phyloP scores from a whole-genome alignment of 2,329 filamentous ascomycete genomes.

The Dactylellina cionopaga region DNA sequence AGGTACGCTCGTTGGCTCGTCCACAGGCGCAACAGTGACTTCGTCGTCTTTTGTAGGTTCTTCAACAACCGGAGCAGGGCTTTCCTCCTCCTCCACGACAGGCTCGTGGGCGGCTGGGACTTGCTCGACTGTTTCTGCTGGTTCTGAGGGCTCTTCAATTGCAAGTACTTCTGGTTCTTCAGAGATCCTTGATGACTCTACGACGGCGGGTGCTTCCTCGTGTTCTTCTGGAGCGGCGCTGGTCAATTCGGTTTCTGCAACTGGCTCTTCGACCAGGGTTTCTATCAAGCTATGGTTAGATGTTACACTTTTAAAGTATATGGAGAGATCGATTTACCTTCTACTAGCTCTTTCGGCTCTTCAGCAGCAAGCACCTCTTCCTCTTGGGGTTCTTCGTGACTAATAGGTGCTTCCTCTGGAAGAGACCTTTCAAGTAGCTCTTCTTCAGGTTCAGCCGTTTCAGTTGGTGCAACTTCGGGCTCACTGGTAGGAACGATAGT shows the following conservation, averaged over 20 bases:
- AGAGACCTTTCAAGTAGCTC: not conserved
- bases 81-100: too few species aligned
- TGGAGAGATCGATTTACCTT: not conserved
- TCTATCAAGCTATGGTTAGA: not conserved
- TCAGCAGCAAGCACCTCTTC: not conserved
- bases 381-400: not conserved
- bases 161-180: not conserved
- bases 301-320: too few species aligned
- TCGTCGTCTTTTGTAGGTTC: too few species aligned
- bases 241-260: not conserved
- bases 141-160: slow-evolving; percentile 3
- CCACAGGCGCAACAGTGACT: too few species aligned
- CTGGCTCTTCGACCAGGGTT: not conserved
- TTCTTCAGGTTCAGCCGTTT: not conserved
- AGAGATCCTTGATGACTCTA: not conserved
- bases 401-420: not conserved
- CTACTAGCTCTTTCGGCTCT: slow-evolving; percentile 5
- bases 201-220: not conserved
- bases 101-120: too few species aligned
- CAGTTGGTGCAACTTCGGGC: not conserved
- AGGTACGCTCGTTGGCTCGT: too few species aligned
- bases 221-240: slow-evolving; percentile 4
- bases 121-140: not conserved
- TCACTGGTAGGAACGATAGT: not conserved
- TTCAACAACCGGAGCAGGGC: too few species aligned